A percentile compares a stretch with the other conserved stretches of the same genome.
Evolutionary conservation across 257 asterid species (phyloP).

Genomic region (Capsicum pubescens): DNA sequence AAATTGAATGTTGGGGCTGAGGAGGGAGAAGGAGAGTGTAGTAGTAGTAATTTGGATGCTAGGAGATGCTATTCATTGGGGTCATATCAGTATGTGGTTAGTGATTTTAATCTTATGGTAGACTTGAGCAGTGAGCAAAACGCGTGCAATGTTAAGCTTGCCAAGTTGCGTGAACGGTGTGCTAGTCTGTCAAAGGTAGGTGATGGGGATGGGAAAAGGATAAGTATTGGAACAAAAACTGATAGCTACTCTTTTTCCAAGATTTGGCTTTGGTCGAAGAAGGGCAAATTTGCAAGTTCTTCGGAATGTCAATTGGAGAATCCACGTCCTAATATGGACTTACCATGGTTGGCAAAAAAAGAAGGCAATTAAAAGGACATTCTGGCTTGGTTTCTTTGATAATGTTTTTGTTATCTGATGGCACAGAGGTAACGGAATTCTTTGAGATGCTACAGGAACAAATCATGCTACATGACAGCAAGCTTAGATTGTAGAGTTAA

Average conservation of each 20-base stretch:
- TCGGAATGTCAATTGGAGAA: conserved; percentile 43
- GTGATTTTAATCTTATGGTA: conserved; percentile 73
- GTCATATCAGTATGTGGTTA: conserved; percentile 88
- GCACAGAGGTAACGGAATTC: conserved; percentile 31
- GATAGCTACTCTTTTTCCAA: conserved; percentile 96
- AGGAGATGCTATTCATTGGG: conserved; percentile 95
- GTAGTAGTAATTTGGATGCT: conserved; percentile 86
- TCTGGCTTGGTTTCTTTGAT: conserved; percentile 5
- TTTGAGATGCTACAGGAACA: conserved; percentile 33
- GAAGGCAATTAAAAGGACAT: conserved; percentile 48
- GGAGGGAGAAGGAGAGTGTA: conserved; percentile 67
- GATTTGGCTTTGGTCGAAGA: conserved; percentile 96
- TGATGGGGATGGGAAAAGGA: conserved; percentile 71
- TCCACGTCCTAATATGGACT: conserved; percentile 41
- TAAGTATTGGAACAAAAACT: conserved; percentile 74
- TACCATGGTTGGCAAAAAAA: conserved; percentile 50
- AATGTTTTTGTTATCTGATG: conserved; percentile 35
- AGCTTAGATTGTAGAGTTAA: conserved; percentile 27
- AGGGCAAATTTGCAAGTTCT: conserved; percentile 72
- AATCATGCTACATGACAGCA: conserved; percentile 34
- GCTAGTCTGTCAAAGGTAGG: conserved; percentile 35
- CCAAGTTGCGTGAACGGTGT: conserved; percentile 40
- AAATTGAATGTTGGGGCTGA: conserved; percentile 47
- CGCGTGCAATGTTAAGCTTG: conserved; percentile 34
- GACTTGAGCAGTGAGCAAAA: conserved; percentile 56